Base-by-base conservation (phyloP, 2,329 filamentous ascomycete species). In the Grosmannia clavigera region DNA sequence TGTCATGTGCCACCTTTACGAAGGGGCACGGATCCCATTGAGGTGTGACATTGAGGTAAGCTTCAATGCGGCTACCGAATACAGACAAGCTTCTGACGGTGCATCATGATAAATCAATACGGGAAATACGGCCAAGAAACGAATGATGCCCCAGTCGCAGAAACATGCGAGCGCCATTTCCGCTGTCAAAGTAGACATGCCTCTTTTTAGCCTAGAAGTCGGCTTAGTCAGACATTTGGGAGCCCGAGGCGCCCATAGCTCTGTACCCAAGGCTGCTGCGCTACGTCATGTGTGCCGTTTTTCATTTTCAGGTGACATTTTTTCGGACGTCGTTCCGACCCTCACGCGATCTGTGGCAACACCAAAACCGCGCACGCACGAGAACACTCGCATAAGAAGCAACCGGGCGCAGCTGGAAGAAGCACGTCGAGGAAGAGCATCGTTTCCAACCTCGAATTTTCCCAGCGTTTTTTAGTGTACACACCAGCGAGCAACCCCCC, bases 271-370 rank as follows among this genome's bases (percentile, higher is more conserved):
- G 43, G 50, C 50, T 31, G 50, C 50, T 19, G 27, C 50, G 50
- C 50, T 29, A 52, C 50, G 50, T 52, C 50, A 52, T n/a, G 14
- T 29, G 12, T 29, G 16, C 25, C 48, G 48, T 29, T 51, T 51
- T 27, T 68, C 66, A 40, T 64, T 64, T 19, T 71, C 67, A 19
- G 25, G 11, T 16, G 11, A 52, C 22, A 12, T 52, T 52, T 52
- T 52, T 31, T n/a, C 27, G 5, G 50, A 40, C 38, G 38, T 19
- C 16, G 10, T 27, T 27, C 48, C 22, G 22, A 51, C 25, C 5
- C 10, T 16, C 12, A 27, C 48, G 22, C 10, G 9, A 51, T 51
- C 19, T 46, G 43, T 19, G 43, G 16, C 43, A n/a, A 19, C 43
- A n/a, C 19, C 14, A n/a, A 46, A 46, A 46, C 43, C 16, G 19